Evolutionary conservation across 1,284 basidiomycete genomes (phyloP).

Genomic region (Lignosus rhinocerotis): DNA sequence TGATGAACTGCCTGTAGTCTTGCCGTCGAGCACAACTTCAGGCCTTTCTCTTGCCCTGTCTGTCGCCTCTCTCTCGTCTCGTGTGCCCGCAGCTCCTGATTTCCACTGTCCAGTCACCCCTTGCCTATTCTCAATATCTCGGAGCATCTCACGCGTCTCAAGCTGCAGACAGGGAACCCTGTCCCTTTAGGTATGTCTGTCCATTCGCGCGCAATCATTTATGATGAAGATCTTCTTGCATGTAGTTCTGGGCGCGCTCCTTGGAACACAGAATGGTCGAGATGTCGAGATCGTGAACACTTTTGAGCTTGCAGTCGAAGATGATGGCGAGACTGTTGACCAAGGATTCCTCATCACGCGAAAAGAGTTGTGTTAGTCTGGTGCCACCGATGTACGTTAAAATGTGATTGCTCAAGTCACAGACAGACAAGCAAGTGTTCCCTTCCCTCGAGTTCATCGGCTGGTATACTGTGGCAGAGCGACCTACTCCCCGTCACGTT

Average conservation of each 20-base stretch:
- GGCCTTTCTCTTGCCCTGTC: constrained; percentile 73
- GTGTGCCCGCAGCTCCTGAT: constrained; percentile 7
- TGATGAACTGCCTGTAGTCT: constrained; percentile 70
- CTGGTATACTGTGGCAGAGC: constrained; percentile 88
- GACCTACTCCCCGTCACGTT: constrained; percentile 75
- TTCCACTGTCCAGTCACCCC: constrained; percentile 69
- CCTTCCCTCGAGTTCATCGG: constrained; percentile 95
- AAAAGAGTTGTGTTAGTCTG: constrained; percentile 88
- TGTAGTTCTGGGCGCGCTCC: constrained; percentile 86
- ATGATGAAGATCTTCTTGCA: neutral
- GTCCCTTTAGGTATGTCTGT: constrained; percentile 62
- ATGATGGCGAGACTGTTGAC: constrained; percentile 62
- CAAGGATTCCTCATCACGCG: constrained; percentile 81
- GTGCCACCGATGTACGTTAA: neutral
- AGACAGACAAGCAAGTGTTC: constrained; percentile 93
- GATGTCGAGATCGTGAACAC: constrained; percentile 97
- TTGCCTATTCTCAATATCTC: constrained; percentile 96
- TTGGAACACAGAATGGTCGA: constrained; percentile 93
- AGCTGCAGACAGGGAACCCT: constrained; percentile 65
- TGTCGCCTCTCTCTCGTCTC: constrained; percentile 27
- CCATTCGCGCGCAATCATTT: neutral
- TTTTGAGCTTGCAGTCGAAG: constrained; percentile 82
- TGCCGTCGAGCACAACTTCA: constrained; percentile 67
- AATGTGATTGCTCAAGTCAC: neutral
- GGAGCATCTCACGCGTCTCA: constrained; percentile 88